phyloP scores from a whole-genome alignment of 2,329 filamentous ascomycete species.

The Penicillium concentricum region DNA sequence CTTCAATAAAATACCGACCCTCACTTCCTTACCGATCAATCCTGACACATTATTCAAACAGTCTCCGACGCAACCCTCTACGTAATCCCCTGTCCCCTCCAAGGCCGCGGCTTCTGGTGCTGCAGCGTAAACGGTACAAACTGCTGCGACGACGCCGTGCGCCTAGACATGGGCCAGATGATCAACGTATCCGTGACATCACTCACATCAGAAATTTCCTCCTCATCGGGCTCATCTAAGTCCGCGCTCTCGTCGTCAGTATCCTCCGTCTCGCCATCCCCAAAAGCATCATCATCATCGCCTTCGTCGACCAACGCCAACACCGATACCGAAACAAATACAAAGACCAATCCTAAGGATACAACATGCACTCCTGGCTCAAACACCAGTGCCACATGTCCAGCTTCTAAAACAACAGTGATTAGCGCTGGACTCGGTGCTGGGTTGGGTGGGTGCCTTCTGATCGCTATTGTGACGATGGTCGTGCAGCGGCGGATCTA shows the following conservation, averaged over 20 bases:
- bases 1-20: not conserved
- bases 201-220: not conserved
- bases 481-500: not conserved
- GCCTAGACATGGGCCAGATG: not conserved
- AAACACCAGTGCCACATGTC: not conserved
- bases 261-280: not conserved
- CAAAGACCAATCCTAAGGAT: not conserved
- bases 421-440: not conserved
- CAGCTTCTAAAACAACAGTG: not conserved
- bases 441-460: not conserved
- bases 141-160: not conserved
- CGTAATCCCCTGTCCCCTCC: not conserved
- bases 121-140: not conserved
- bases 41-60: not conserved
- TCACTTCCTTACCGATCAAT: not conserved
- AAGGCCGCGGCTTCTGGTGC: constrained; percentile 1
- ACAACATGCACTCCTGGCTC: not conserved
- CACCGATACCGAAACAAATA: not conserved
- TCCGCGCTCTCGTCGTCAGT: not conserved
- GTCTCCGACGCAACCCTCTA: not conserved
- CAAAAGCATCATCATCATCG: not conserved
- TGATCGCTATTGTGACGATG: not conserved
- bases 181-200: not conserved
- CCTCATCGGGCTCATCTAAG: not conserved
- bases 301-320: not conserved